A percentile compares a stretch with the other conserved stretches of the same genome.
Evolutionary conservation across 1,284 basidiomycete genomes (phyloP).

Genomic region (Filobasidium uniguttulatum): DNA sequence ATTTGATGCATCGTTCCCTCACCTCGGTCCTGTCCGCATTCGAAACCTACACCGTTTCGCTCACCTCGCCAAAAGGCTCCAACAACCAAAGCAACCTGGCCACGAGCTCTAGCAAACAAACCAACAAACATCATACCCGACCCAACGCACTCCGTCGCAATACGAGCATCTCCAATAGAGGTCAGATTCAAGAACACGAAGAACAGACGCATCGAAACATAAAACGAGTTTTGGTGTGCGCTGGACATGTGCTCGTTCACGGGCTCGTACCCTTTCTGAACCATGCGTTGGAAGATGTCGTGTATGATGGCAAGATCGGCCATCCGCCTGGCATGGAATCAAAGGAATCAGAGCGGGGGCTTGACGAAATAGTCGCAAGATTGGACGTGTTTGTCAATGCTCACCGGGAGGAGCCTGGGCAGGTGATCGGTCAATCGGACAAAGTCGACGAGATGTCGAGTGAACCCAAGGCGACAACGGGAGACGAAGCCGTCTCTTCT

Average conservation of each 20-base stretch:
- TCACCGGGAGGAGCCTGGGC: too few species aligned
- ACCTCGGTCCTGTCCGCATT: constrained; percentile 18
- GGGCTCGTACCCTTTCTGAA: constrained; percentile 55
- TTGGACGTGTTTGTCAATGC: too few species aligned
- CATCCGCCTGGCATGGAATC: too few species aligned
- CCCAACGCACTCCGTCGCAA: constrained; percentile 17
- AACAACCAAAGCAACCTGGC: constrained; percentile 9
- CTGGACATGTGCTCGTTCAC: constrained; percentile 46
- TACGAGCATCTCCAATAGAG: constrained; percentile 18
- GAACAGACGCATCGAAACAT: constrained; percentile 30
- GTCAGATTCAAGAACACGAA: constrained; percentile 22
- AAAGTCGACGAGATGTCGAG: too few species aligned
- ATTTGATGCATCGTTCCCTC: constrained; percentile 45
- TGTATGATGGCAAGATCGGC: constrained; percentile 44
- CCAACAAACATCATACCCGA: too few species aligned
- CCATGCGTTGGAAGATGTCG: constrained; percentile 54
- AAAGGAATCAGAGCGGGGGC: too few species aligned
- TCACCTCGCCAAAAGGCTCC: constrained; percentile 22
- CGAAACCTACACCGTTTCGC: constrained; percentile 41
- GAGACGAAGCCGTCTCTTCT: too few species aligned
- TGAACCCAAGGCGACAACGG: too few species aligned
- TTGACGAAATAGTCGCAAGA: too few species aligned
- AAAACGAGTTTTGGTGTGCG: constrained; percentile 43
- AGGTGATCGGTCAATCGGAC: too few species aligned
- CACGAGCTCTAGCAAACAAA: background rate